Percentiles rank a stretch among this genome's conserved stretches.
These are phyloP conservation scores for Phytophthora sojae DNA, from an alignment of 352 stramenopile genomes.

Conservation along the genomic window DNA sequence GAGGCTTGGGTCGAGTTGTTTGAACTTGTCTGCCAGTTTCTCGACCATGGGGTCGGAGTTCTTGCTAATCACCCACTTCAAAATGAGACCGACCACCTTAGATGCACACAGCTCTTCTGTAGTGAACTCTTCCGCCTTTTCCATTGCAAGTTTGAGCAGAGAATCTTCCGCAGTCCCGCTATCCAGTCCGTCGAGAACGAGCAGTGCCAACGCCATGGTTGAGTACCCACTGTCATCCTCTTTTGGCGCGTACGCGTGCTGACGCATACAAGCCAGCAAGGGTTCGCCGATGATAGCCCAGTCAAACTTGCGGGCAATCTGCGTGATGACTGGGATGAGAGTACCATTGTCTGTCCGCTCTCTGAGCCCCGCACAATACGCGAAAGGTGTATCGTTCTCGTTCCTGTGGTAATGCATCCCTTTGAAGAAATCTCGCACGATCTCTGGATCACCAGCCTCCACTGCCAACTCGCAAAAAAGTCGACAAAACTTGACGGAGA, in stretches of 20 bases:
- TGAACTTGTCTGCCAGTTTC: not conserved
- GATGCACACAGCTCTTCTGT: not conserved
- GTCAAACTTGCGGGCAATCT: not conserved
- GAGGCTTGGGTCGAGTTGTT: not conserved
- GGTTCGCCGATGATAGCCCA: not conserved
- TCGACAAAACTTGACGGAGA: not conserved
- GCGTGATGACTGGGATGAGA: not conserved
- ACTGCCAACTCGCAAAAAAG: not conserved
- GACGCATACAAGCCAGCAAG: not conserved
- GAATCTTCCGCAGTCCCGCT: not conserved
- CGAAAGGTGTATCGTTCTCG: too few relatives aligned
- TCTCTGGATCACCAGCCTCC: not conserved
- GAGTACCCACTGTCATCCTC: not conserved
- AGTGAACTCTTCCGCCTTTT: not conserved
- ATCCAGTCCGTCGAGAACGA: slow-evolving; percentile 6
- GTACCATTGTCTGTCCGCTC: not conserved
- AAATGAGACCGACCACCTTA: slow-evolving; percentile 3
- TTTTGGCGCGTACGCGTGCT: not conserved
- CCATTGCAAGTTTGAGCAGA: not conserved
- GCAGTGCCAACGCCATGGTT: slow-evolving; percentile 6
- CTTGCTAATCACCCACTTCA: slow-evolving; percentile 9
- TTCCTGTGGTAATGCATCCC: not conserved
- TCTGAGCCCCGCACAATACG: not conserved
- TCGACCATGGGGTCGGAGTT: not conserved
- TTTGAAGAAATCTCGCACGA: not conserved